phyloP scores from a whole-genome alignment of 2,329 filamentous ascomycete genomes.

The Podosphaera fusca region DNA sequence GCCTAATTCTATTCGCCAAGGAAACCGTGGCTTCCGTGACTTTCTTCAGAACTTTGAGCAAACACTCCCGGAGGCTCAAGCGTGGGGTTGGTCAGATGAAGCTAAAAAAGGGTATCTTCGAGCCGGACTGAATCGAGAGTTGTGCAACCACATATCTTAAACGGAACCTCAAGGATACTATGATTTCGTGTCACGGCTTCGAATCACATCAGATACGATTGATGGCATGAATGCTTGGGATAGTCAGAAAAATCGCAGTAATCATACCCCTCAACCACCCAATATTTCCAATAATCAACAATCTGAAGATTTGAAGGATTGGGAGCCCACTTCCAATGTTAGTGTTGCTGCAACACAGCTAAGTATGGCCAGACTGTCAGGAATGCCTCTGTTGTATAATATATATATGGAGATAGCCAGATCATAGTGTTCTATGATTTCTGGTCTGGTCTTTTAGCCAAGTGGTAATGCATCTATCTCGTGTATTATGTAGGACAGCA shows the following conservation, averaged over 20 bases:
- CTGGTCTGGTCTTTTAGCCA: too few species aligned
- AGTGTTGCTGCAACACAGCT: neutral
- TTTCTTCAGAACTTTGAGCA: neutral
- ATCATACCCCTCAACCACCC: too few species aligned
- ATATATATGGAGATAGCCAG: too few species aligned
- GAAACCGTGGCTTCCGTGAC: neutral
- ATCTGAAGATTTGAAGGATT: too few species aligned
- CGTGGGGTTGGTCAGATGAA: neutral
- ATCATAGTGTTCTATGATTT: too few species aligned
- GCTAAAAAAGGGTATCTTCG: neutral
- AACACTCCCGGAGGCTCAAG: neutral
- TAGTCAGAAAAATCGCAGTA: too few species aligned
- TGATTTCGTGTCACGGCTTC: neutral
- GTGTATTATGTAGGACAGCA: too few species aligned
- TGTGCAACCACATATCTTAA: too few species aligned
- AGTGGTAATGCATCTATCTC: too few species aligned
- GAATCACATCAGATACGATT: neutral
- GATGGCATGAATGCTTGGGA: neutral
- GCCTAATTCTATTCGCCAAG: neutral
- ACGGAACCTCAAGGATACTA: neutral
- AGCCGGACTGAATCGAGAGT: neutral
- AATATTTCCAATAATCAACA: too few species aligned
- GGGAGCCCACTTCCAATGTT: neutral
- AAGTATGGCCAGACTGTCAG: too few species aligned
- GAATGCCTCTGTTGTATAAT: too few species aligned